Base-by-base conservation (phyloP, 2,329 filamentous ascomycete genomes). In the Beauveria bassiana region DNA sequence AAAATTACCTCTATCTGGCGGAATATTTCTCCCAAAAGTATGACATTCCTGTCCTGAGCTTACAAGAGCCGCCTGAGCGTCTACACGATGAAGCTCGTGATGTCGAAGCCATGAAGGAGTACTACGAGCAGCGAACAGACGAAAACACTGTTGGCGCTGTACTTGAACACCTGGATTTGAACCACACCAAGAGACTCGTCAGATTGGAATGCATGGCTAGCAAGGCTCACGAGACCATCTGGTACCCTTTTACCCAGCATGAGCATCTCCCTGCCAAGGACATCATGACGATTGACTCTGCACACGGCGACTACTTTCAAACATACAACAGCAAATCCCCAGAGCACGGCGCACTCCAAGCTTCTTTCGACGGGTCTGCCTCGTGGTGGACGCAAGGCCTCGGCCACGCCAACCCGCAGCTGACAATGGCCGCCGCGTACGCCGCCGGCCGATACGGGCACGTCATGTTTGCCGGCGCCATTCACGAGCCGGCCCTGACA, bases 301-400 rank as follows among this genome's bases (percentile, higher is more conserved):
- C 91, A 0, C 82, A 88, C 62, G 89, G 87, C 8, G 90, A 93
- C 68, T 86, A 85, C 69, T 96, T 95, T 71, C 88, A 93, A 69
- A 86, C 86, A 0, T 65, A 69, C 2, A 64, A 64, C 24, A 63
- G 67, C 1, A 57, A 45, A 8, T 45, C 52, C 18, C 7, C 47
- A 18, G 1, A 26, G 10, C 28, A 68, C 5, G 67, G 75, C 7
- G 69, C 85, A 3, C 73, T 91, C 0, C 80, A 79, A 51, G 81
- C 89, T 1, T 87, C 88, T 0, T 92, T 95, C 61, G 91, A 96
- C 67, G 91, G 88, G 2, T 95, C 90, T 0, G 90, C 90, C 1
- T 93, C 90, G 0, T 96, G 91, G 91, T 96, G 91, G 91, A 96
- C 91, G 0, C 91, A 96, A 73, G 91, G 91, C 2, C 80, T 96